phyloP scores from a whole-genome alignment of 148 eudicot species.

The Nepenthes mirabilis region DNA sequence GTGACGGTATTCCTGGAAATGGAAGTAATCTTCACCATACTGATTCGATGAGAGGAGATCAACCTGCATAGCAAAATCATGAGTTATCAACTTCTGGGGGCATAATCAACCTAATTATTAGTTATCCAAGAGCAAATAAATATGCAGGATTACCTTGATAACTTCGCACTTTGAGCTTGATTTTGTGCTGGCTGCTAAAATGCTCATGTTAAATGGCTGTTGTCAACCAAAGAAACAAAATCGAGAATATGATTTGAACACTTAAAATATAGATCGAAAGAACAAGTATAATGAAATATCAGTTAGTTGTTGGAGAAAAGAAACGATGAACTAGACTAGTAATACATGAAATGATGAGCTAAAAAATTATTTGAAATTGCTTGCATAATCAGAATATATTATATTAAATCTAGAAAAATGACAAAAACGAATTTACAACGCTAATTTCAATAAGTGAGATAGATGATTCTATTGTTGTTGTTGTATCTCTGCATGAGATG shows the following conservation, averaged over 20 bases:
- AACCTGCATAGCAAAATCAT: constrained; percentile 41
- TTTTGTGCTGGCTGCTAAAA: constrained; percentile 47
- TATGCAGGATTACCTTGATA: constrained; percentile 43
- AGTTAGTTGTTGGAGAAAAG: background rate
- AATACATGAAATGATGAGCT: background rate
- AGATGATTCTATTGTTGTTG: too few species aligned
- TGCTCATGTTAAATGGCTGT: constrained; percentile 68
- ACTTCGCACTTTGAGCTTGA: constrained; percentile 64
- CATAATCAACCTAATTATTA: background rate
- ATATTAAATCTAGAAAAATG: too few species aligned
- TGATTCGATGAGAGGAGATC: constrained; percentile 54
- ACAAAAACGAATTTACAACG: too few species aligned
- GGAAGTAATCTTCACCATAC: constrained; percentile 5
- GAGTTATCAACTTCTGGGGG: background rate
- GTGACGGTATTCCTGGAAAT: too few species aligned
- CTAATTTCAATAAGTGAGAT: too few species aligned
- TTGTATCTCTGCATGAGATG: too few species aligned
- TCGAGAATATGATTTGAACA: constrained; percentile 2
- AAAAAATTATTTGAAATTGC: background rate
- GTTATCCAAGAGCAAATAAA: background rate
- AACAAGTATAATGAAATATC: too few species aligned
- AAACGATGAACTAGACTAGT: background rate
- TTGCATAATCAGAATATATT: too few species aligned
- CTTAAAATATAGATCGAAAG: too few species aligned
- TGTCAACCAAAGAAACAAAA: constrained; percentile 3